Percentiles rank a stretch among this genome's conserved stretches.
Evolutionary conservation across 2,329 filamentous ascomycete species (phyloP).

Genomic region (Capronia epimyces): DNA sequence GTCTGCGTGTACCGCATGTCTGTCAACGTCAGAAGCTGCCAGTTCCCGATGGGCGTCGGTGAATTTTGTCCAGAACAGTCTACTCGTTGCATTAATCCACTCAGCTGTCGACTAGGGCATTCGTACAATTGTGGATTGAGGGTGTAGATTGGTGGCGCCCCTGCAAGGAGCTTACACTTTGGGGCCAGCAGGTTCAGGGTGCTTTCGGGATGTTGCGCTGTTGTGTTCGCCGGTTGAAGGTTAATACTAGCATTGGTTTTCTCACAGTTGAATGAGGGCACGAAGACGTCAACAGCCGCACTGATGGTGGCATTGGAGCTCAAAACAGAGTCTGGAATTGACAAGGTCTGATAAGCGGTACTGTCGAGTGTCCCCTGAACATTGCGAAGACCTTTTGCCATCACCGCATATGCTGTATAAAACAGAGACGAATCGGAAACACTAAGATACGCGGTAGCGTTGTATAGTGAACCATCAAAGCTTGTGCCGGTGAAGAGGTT

Average conservation of each 20-base stretch:
- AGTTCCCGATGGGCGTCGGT: conserved; percentile 1
- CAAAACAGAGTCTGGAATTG: neutral
- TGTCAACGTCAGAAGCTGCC: conserved; percentile 17
- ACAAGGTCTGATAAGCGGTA: conserved; percentile 14
- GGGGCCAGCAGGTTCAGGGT: conserved; percentile 6
- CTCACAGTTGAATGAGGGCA: conserved; percentile 19
- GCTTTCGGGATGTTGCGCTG: conserved; percentile 9
- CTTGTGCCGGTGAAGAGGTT: neutral
- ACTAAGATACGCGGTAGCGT: neutral
- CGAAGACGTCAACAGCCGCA: conserved; percentile 11
- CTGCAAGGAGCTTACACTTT: conserved; percentile 5
- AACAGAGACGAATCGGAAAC: conserved; percentile 14
- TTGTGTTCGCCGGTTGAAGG: conserved; percentile 9
- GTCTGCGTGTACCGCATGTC: conserved; percentile 14
- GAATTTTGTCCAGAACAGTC: conserved; percentile 5
- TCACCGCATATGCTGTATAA: conserved; percentile 20
- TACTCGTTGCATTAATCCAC: conserved; percentile 11
- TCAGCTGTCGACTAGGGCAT: conserved; percentile 18
- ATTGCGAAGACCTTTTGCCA: conserved; percentile 8
- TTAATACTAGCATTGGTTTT: conserved; percentile 10
- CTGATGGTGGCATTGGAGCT: neutral
- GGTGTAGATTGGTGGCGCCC: conserved; percentile 3
- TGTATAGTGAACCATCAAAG: conserved; percentile 16
- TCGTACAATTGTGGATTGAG: conserved; percentile 11
- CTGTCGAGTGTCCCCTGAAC: conserved; percentile 2